These are phyloP conservation scores for Halophytophthora polymorphica DNA, from an alignment of 352 stramenopile genomes.

Conservation along the genomic window DNA sequence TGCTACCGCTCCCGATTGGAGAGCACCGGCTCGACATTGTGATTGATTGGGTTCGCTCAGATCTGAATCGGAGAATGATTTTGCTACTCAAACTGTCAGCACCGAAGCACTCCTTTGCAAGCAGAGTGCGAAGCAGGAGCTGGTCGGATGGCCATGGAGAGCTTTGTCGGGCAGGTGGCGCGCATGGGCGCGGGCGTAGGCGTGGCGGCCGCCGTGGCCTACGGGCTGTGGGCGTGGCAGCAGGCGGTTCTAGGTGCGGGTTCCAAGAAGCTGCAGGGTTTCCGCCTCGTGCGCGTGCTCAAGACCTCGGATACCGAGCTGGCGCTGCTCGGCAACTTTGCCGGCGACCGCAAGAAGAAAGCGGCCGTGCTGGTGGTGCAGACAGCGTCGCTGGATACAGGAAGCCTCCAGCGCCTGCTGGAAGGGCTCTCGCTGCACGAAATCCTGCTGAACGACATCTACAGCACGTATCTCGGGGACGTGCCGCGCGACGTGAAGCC, in stretches of 20 bases:
- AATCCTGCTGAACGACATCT: conserved; percentile 81
- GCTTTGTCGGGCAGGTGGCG: conserved; percentile 20
- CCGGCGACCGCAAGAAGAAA: conserved; percentile 54
- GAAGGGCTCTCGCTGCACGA: conserved; percentile 58
- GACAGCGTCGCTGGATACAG: conserved; percentile 52
- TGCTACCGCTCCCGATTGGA: too few relatives aligned
- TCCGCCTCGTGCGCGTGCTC: conserved; percentile 63
- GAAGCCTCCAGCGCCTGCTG: conserved; percentile 40
- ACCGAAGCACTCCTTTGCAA: too few relatives aligned
- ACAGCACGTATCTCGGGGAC: conserved; percentile 74
- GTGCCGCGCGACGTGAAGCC: conserved; percentile 62
- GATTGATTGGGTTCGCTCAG: too few relatives aligned
- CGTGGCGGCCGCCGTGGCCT: conserved; percentile 24
- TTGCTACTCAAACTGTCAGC: too few relatives aligned
- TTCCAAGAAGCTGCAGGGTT: conserved; percentile 45
- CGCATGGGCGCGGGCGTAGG: conserved; percentile 23
- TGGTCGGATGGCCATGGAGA: too few relatives aligned
- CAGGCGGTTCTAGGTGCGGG: conserved; percentile 24
- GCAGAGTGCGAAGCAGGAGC: too few relatives aligned
- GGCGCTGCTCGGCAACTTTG: conserved; percentile 68
- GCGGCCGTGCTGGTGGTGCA: conserved; percentile 67
- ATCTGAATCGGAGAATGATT: too few relatives aligned
- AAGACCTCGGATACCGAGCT: conserved; percentile 64
- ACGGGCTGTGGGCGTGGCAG: conserved; percentile 31
- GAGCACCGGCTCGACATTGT: too few relatives aligned